phyloP scores from a whole-genome alignment of 1,139 yeast genomes.

The Geotrichum reessii region DNA sequence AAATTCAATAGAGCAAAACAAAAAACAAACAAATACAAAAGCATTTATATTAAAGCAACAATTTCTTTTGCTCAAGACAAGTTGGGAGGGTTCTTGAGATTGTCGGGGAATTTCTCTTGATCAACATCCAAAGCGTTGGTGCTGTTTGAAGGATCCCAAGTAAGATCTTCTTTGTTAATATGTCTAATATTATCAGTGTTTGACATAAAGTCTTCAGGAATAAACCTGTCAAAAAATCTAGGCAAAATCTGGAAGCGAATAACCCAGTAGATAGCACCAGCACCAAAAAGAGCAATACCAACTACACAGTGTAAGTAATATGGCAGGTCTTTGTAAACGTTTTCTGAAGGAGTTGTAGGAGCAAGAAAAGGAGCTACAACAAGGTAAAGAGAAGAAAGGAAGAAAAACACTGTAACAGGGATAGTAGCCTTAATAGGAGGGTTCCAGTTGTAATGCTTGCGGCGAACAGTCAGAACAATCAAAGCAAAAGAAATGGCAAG shows the following conservation, averaged over 20 bases:
- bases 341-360: slow-evolving; percentile 54
- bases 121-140: background rate
- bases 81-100: background rate
- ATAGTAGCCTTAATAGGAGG: slow-evolving; percentile 70
- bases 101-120: background rate
- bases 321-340: slow-evolving; percentile 61
- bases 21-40: too few relatives aligned
- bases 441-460: slow-evolving; percentile 53
- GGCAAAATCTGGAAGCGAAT: slow-evolving; percentile 63
- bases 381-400: slow-evolving; percentile 62
- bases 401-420: slow-evolving; percentile 59
- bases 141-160: background rate
- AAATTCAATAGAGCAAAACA: too few relatives aligned
- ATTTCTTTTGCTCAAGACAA: too few relatives aligned
- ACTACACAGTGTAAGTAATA: slow-evolving; percentile 81
- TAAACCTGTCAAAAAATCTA: slow-evolving; percentile 40
- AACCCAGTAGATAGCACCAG: slow-evolving; percentile 69
- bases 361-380: slow-evolving; percentile 79
- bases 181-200: background rate
- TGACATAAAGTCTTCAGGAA: background rate
- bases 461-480: slow-evolving; percentile 52
- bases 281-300: slow-evolving; percentile 69
- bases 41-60: too few relatives aligned
- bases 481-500: slow-evolving; percentile 69
- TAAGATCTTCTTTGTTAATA: background rate